A percentile compares a stretch with the other conserved stretches of the same genome.
phyloP scores from a whole-genome alignment of 306 rosid genomes.

The Pueraria montana region DNA sequence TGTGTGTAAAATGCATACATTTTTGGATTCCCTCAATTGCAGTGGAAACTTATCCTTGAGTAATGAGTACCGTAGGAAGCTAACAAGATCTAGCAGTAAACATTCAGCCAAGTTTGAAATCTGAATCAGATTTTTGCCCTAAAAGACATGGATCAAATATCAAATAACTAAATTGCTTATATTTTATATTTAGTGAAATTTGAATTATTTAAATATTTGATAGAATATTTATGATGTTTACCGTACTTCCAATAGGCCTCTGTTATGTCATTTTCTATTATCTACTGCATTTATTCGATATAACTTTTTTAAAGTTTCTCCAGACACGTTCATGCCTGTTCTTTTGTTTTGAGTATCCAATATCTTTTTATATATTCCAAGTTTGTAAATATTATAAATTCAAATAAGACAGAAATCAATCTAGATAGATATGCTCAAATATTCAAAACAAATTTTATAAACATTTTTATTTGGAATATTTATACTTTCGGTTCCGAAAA shows the following conservation, averaged over 20 bases:
- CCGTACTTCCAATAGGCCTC: not conserved
- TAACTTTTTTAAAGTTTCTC: constrained; percentile 11
- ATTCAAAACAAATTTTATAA: not conserved
- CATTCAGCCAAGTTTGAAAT: not conserved
- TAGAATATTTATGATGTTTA: constrained; percentile 16
- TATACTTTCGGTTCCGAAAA: not conserved
- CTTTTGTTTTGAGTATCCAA: not conserved
- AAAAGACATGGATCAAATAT: constrained; percentile 2
- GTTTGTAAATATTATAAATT: not conserved
- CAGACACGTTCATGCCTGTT: not conserved
- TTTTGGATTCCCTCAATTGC: not conserved
- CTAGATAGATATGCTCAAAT: not conserved
- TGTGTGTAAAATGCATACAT: not conserved
- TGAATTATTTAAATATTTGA: not conserved
- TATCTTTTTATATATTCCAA: not conserved
- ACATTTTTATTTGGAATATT: not conserved
- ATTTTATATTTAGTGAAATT: not conserved
- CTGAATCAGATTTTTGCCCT: not conserved
- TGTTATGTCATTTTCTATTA: constrained; percentile 14
- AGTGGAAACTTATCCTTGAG: constrained; percentile 22
- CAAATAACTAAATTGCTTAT: not conserved
- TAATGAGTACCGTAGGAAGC: not conserved
- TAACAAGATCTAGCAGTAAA: constrained; percentile 4
- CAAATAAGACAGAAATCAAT: not conserved
- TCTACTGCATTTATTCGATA: constrained; percentile 12